A percentile compares a stretch with the other conserved stretches of the same genome.
phyloP scores from a whole-genome alignment of 2,329 filamentous ascomycete genomes.

The Rutstroemia sp. region DNA sequence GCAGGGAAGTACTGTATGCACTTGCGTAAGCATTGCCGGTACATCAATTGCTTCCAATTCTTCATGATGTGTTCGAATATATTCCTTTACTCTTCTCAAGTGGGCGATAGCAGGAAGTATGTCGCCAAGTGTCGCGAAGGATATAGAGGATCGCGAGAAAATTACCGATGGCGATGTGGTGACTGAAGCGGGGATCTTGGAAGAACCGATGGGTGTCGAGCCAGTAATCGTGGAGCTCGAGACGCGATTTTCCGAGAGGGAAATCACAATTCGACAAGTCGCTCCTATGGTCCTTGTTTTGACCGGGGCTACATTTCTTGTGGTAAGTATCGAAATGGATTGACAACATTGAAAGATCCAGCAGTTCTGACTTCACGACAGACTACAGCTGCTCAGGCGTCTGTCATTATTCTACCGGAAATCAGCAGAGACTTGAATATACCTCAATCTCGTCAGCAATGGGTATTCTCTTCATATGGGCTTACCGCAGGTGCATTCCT shows the following conservation, averaged over 20 bases:
- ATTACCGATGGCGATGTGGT: background rate
- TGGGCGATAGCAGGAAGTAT: background rate
- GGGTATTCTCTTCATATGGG: constrained; percentile 31
- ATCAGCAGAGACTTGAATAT: constrained; percentile 26
- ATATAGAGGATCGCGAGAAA: background rate
- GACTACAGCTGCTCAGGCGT: constrained; percentile 33
- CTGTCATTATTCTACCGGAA: constrained; percentile 45
- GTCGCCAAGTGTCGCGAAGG: background rate
- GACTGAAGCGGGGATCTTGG: background rate
- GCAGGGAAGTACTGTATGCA: background rate
- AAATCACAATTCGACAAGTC: constrained; percentile 22
- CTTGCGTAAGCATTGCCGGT: too few species aligned
- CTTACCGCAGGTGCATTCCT: constrained; percentile 42
- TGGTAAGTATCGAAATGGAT: constrained; percentile 11
- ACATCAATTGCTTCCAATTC: background rate
- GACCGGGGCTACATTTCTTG: constrained; percentile 23
- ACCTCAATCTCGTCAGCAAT: constrained; percentile 23
- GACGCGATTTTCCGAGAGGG: constrained; percentile 9
- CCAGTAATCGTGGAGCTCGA: constrained; percentile 1
- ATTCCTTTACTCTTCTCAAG: too few species aligned
- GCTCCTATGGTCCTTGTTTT: constrained; percentile 22
- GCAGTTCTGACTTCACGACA: background rate
- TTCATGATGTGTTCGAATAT: too few species aligned
- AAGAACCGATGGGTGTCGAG: background rate
- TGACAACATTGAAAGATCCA: too few species aligned